phyloP scores from a whole-genome alignment of 2,329 filamentous ascomycete species.

The Sporothrix dimorphospora region DNA sequence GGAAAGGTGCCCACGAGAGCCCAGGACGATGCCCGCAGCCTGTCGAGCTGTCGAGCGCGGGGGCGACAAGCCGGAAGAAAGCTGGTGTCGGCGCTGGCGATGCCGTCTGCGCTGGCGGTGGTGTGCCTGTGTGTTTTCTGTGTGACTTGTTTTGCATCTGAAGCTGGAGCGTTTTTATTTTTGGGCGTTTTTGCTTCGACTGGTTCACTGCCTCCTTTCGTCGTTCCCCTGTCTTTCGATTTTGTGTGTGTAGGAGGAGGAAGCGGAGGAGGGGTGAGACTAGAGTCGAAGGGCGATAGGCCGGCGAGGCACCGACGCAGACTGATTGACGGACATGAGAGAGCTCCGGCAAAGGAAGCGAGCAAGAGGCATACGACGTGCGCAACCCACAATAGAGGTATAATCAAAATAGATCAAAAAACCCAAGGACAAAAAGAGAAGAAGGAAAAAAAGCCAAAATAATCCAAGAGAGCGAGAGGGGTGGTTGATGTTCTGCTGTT shows the following conservation, averaged over 20 bases:
- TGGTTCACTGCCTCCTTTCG: conserved; percentile 1
- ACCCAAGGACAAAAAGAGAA: not conserved
- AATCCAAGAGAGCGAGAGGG: conserved; percentile 4
- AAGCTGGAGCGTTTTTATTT: not conserved
- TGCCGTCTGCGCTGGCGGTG: conserved; percentile 11
- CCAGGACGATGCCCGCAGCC: not conserved
- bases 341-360: not conserved
- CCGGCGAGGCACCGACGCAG: not conserved
- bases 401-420: not conserved
- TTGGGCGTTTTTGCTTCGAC: not conserved
- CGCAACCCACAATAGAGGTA: not conserved
- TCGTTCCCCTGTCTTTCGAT: not conserved
- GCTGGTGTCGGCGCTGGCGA: conserved; percentile 13
- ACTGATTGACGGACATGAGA: not conserved
- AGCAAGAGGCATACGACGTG: not conserved
- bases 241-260: not conserved
- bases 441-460: not conserved
- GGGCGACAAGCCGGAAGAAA: conserved; percentile 10
- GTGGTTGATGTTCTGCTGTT: conserved; percentile 7
- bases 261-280: conserved; percentile 20
- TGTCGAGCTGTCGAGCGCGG: conserved; percentile 20
- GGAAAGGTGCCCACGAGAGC: conserved; percentile 8
- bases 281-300: conserved; percentile 3
- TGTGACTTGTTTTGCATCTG: conserved; percentile 6
- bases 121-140: not conserved